phyloP scores from a whole-genome alignment of 805 yeast genomes.

The Candida sakaeoensis region DNA sequence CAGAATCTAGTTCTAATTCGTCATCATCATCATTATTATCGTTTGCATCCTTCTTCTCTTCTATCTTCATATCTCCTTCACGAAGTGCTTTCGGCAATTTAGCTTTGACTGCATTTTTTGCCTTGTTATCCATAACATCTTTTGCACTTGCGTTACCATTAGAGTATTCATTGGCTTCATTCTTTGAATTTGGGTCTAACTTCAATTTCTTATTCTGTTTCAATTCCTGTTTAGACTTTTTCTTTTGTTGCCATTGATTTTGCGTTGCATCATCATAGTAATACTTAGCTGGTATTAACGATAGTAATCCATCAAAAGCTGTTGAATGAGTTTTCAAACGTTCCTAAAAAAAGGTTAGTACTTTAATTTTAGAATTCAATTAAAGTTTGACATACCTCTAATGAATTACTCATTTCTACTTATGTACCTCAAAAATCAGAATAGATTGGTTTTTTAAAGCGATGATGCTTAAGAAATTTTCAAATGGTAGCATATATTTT shows the following conservation, averaged over 20 bases:
- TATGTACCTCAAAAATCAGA: not conserved
- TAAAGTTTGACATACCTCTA: conserved; percentile 47
- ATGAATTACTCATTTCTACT: conserved; percentile 48
- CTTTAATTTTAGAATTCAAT: not conserved
- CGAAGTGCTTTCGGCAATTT: conserved; percentile 26
- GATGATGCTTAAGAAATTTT: conserved; percentile 1
- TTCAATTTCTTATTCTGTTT: conserved; percentile 63
- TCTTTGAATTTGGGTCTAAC: conserved; percentile 62
- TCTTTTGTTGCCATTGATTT: conserved; percentile 87
- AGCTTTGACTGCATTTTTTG: conserved; percentile 50
- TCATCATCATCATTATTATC: conserved; percentile 6
- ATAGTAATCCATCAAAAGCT: conserved; percentile 84
- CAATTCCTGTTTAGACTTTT: conserved; percentile 63
- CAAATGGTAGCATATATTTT: conserved; percentile 3
- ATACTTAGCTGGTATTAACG: conserved; percentile 90
- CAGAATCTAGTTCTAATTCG: not conserved
- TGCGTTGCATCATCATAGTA: conserved; percentile 88
- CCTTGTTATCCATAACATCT: conserved; percentile 55
- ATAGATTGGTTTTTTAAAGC: conserved; percentile 6
- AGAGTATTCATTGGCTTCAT: conserved; percentile 39
- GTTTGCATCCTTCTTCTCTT: conserved; percentile 6
- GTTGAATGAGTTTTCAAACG: conserved; percentile 73
- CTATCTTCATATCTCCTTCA: conserved; percentile 7
- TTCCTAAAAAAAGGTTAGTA: conserved; percentile 40
- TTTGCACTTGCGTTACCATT: conserved; percentile 50